Evolutionary conservation across 2,329 filamentous ascomycete species (phyloP), one percentile per base, ranked within the genome.

Genomic region (Aspergillus candidus): DNA sequence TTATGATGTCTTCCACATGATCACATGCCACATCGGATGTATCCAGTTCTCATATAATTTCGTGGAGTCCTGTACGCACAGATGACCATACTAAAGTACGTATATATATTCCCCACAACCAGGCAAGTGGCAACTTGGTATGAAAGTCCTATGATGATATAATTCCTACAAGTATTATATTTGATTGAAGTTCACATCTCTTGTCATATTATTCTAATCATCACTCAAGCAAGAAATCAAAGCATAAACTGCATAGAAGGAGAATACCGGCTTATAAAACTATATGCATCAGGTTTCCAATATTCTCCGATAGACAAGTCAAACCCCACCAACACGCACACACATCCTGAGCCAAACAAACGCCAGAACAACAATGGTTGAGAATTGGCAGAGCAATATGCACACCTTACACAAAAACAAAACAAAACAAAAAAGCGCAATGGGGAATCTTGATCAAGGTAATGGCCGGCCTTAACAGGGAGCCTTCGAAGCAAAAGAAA

Each of bases 371-470:
- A 7, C 22, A 27, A 8, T 27, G 22, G 3, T 27, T 2, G 22
- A 27, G 2, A 27, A 10, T 8, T 6, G 22, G 22, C 8, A 39
- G 37, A 31, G 32, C 37, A 17, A 7, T 39, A 30, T 39, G 32
- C 22, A 27, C 22, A 3, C 22, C 22, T 27, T 2, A 27, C 22
- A 30, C 43, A 43, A 54, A 44, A 49, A 38, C 6, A 34, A 18
- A 38, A 14, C 14, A 41, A 41, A 31, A 52, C 38, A 48, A 38
- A 46, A 37, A 48, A 48, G 49, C 53, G 52, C 15, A 35, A 15
- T 34, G 41, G 41, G 41, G 41, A 44, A 44, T 44, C 41, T 33
- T 11, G 30, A 17, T 38, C 31, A 34, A 38, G 38, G 22, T 27
- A 10, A 10, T 27, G 22, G 22, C 22, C 22, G 2, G 22, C 22